These are phyloP conservation scores for Penicillium odoratum DNA, from an alignment of 495 filamentous ascomycete genomes.

Conservation along the genomic window DNA sequence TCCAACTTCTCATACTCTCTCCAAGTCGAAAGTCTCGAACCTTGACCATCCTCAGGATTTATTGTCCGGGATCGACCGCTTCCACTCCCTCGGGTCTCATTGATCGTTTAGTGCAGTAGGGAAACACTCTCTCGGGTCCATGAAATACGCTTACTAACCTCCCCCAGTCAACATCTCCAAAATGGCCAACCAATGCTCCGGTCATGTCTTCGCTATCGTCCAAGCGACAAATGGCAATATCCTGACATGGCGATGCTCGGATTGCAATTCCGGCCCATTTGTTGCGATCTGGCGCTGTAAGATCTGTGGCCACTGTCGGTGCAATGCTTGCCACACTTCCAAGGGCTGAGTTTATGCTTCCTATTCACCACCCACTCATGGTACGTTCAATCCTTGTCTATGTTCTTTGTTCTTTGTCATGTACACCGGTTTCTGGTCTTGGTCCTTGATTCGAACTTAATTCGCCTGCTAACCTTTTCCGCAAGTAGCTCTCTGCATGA, in stretches of 20 bases:
- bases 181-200: constrained; percentile 51
- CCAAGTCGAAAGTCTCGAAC: not conserved
- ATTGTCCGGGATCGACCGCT: constrained; percentile 24
- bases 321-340: constrained; percentile 46
- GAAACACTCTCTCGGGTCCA: constrained; percentile 18
- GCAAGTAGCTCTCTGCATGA: not conserved
- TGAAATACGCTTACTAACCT: not conserved
- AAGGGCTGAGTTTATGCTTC: constrained; percentile 31
- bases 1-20: constrained; percentile 1
- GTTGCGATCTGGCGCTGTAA: constrained; percentile 53
- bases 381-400: not conserved
- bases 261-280: constrained; percentile 52
- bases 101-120: constrained; percentile 21
- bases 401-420: too few species aligned
- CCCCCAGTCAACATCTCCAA: constrained; percentile 2
- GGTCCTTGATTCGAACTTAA: not conserved
- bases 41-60: constrained; percentile 4
- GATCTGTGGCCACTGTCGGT: constrained; percentile 48
- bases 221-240: constrained; percentile 51
- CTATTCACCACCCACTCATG: too few species aligned
- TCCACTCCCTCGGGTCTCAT: constrained; percentile 26
- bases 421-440: not conserved
- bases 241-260: constrained; percentile 50
- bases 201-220: constrained; percentile 46
- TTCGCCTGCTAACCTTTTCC: not conserved